Percentiles rank a stretch among this genome's conserved stretches.
Evolutionary conservation across 1,284 basidiomycete genomes (phyloP).

Genomic region (Cryptococcus sp.): DNA sequence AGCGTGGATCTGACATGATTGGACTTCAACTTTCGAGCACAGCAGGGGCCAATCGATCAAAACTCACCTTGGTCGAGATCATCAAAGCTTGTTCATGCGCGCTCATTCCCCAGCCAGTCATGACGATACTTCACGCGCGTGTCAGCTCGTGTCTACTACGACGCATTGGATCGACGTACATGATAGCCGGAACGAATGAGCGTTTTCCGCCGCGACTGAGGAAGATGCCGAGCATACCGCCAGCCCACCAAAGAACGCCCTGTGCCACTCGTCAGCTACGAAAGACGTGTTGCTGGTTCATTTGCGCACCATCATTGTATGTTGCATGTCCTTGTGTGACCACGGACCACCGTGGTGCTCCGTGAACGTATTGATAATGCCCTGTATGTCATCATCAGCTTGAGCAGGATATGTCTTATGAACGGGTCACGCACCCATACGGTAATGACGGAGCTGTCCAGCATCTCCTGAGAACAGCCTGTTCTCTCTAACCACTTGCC

Average conservation of each 20-base stretch:
- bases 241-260: slow-evolving; percentile 80
- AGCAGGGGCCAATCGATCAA: background rate
- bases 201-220: slow-evolving; percentile 81
- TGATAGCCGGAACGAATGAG: slow-evolving; percentile 77
- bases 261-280: slow-evolving; percentile 33
- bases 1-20: slow-evolving; percentile 65
- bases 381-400: slow-evolving; percentile 27
- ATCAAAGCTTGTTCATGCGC: slow-evolving; percentile 82
- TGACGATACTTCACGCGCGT: slow-evolving; percentile 65
- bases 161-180: slow-evolving; percentile 58
- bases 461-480: slow-evolving; percentile 72
- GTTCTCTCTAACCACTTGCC: slow-evolving; percentile 71
- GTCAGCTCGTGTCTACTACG: slow-evolving; percentile 1
- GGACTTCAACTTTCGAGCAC: background rate
- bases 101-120: slow-evolving; percentile 95
- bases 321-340: slow-evolving; percentile 91
- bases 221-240: slow-evolving; percentile 84
- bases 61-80: slow-evolving; percentile 72
- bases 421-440: slow-evolving; percentile 67
- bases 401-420: slow-evolving; percentile 1
- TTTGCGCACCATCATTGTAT: slow-evolving; percentile 64
- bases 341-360: slow-evolving; percentile 78
- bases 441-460: slow-evolving; percentile 86
- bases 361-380: slow-evolving; percentile 86
- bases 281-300: background rate